Evolutionary conservation across 2,329 filamentous ascomycete species (phyloP).

Genomic region (Colletotrichum australisinense): DNA sequence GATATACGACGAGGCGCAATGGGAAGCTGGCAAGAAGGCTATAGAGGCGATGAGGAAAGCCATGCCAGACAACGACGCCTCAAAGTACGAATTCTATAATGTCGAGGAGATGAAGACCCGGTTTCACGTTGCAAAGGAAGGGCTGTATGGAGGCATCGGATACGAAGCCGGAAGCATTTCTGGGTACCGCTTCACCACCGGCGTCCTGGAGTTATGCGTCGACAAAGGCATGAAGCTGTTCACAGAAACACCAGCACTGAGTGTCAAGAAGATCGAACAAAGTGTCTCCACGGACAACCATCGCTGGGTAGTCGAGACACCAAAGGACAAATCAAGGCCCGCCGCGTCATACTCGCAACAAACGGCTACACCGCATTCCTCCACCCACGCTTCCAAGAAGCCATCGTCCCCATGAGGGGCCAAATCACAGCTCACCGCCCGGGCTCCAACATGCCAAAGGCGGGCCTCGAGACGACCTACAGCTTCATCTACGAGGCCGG

Average conservation of each 20-base stretch:
- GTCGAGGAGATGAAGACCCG: slow-evolving; percentile 51
- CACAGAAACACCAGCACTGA: slow-evolving; percentile 24
- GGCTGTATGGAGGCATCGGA: slow-evolving; percentile 57
- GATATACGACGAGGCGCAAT: slow-evolving; percentile 61
- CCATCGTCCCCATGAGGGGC: slow-evolving; percentile 39
- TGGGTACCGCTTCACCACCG: slow-evolving; percentile 49
- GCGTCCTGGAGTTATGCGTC: slow-evolving; percentile 27
- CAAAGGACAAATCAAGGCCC: slow-evolving; percentile 37
- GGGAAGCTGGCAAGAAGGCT: slow-evolving; percentile 49
- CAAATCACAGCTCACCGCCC: slow-evolving; percentile 43
- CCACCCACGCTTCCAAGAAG: slow-evolving; percentile 37
- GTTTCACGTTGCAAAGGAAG: slow-evolving; percentile 40
- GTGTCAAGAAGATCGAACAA: background rate
- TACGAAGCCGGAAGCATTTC: slow-evolving; percentile 58
- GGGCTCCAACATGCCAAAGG: slow-evolving; percentile 48
- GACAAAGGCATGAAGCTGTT: slow-evolving; percentile 27
- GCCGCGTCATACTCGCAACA: slow-evolving; percentile 41
- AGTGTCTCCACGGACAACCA: background rate
- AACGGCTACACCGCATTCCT: slow-evolving; percentile 44
- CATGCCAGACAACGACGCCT: slow-evolving; percentile 55
- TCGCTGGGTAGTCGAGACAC: slow-evolving; percentile 36
- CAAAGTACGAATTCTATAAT: slow-evolving; percentile 56
- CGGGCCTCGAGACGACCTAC: slow-evolving; percentile 63
- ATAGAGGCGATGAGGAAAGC: slow-evolving; percentile 57
- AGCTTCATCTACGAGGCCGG: slow-evolving; percentile 70